Base-by-base conservation (phyloP, 1,139 yeast species). In the Hanseniaspora uvarum region DNA sequence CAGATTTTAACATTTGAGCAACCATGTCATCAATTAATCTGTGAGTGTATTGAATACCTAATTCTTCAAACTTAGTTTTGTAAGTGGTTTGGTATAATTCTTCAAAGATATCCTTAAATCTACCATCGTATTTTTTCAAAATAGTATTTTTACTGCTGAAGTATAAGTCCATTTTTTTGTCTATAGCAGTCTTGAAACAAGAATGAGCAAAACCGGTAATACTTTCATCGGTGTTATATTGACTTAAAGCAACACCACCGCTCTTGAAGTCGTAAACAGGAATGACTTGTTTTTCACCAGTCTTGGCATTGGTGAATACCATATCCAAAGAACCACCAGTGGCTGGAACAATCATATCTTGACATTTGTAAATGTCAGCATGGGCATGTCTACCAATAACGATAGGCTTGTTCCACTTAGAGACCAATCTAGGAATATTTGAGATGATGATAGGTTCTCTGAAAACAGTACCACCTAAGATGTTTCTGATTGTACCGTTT, bases 21-120 rank as follows among this genome's bases (percentile, higher is more conserved):
- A 84, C 94, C 89, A 84, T 84, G 67, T 84, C 94, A 67, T 84
- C 94, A 59, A 84, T 84, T 61, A 84, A 75, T 70, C 94, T 80
- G 67, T 84, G 94, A 65, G 84, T 92, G 63, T 82, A 84, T 79
- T 81, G 78, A 61, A 84, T 78, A n/a, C 85, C 86, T 51, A 71
- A 66, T n/a, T 70, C 70, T 63, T 81, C 86, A 65, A 83, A 83
- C 57, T 75, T 68, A 21, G 66, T 48, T 63, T 79, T 77, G 69
- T 83, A 84, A 51, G 75, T 74, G 37, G 72, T 56, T 38, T 79
- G 85, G 63, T 78, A 84, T 56, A 84, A 69, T 45, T 72, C 78
- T 68, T 82, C 83, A 72, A 84, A 84, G 60, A 83, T 81, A 63
- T 84, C 92, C 69, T 83, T 84, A 71, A 84, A 84, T 65, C 83